Base-by-base conservation (phyloP, 1,139 yeast species). In the Chernovozyma sophiae-reginae region DNA sequence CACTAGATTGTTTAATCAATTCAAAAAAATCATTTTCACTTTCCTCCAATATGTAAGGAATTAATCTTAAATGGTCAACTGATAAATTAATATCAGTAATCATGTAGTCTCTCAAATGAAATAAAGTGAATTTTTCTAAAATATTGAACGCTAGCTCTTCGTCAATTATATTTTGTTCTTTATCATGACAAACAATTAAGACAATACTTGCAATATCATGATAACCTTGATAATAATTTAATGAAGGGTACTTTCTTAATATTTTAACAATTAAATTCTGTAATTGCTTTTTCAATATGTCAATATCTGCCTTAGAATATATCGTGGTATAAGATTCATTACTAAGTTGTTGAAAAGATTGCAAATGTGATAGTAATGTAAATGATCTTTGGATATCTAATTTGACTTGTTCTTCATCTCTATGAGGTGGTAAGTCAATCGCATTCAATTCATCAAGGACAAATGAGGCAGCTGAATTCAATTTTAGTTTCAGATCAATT, bases 221-320 rank as follows among this genome's bases (percentile, higher is more conserved):
- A 54, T 75, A 87, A 0, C 98, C 98, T 59, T 92, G 98, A 55
- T 87, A 92, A 57, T 92, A 92, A 41, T 77, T 67, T 32, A 90
- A 63, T 8, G 58, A 50, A 0, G 90, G 90, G 48, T 82, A 68
- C 24, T 68, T 69, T 24, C 87, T 58, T 18, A 92, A 63, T 2
- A 87, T 65, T 19, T 68, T 64, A 11, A 74, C 58, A 7, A 89
- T 74, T 23, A 85, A 49, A 12, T 58, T 59, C 10, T 60, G 58
- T 27, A 86, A 62, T 18, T 71, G 52, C 5, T 54, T 55, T 46
- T 77, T 72, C 40, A 68, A 49, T 13, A 43, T 48, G 14, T 54
- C 56, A 14, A 68, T 51, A 31, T 68, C 74, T 1, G 57, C 52
- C 3, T 46, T 42, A n/a, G 70, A 58, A 36, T 57, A 55, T 16